These are phyloP conservation scores for Clonostachys rhizophaga DNA, from an alignment of 2,329 filamentous ascomycete species.

Conservation along the genomic window DNA sequence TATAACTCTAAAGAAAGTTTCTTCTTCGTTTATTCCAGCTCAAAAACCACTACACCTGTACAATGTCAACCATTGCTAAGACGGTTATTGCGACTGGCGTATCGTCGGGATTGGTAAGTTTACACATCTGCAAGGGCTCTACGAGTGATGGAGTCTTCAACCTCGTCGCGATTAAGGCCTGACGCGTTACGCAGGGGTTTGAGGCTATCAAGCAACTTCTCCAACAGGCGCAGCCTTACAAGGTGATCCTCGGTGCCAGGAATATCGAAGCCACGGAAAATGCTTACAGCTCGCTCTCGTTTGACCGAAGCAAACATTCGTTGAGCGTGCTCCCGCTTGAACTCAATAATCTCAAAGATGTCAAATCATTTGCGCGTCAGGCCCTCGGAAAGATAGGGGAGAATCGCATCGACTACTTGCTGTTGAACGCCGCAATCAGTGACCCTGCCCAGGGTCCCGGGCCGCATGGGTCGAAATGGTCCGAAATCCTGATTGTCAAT, in stretches of 20 bases:
- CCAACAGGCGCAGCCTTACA: slow-evolving; percentile 35
- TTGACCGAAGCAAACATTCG: slow-evolving; percentile 29
- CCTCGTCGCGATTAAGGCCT: neutral
- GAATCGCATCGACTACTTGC: slow-evolving; percentile 38
- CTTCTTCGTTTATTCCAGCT: too few species aligned
- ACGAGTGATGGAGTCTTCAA: neutral
- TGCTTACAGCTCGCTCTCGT: slow-evolving; percentile 34
- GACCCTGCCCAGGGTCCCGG: slow-evolving; percentile 25
- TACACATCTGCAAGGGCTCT: neutral
- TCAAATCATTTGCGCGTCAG: slow-evolving; percentile 40
- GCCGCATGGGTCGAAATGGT: slow-evolving; percentile 40
- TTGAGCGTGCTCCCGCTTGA: slow-evolving; percentile 43
- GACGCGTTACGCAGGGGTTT: slow-evolving; percentile 32
- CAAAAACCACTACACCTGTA: neutral
- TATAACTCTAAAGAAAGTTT: too few species aligned
- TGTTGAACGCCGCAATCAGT: slow-evolving; percentile 42
- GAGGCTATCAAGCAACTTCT: slow-evolving; percentile 47
- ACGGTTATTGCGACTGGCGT: slow-evolving; percentile 45
- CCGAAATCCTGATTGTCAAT: slow-evolving; percentile 45
- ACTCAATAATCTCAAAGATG: slow-evolving; percentile 34
- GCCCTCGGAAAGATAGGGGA: slow-evolving; percentile 33
- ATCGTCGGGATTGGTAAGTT: slow-evolving; percentile 41
- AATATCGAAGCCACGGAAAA: slow-evolving; percentile 31
- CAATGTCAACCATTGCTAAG: slow-evolving; percentile 36
- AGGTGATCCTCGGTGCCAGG: slow-evolving; percentile 43